A percentile compares a stretch with the other conserved stretches of the same genome.
Conservation (phyloP, 1,139 yeast genomes). For the Debaryomyces fabryi region DNA sequence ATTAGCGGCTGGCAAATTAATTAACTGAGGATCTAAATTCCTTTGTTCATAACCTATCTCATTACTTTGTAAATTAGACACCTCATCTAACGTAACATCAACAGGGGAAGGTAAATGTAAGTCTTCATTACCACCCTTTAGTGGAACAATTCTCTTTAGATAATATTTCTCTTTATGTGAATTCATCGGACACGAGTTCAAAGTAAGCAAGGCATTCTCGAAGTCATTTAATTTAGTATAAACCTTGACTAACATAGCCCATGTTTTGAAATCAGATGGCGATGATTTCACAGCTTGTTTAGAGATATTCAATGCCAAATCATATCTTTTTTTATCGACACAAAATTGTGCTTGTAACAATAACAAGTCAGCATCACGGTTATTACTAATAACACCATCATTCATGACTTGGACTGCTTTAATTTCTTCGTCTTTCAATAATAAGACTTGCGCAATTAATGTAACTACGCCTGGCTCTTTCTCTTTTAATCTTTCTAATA, state of each 20-base stretch:
- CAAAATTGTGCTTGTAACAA: constrained; percentile 74
- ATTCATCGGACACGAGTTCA: constrained; percentile 94
- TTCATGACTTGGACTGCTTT: constrained; percentile 72
- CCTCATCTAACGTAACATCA: constrained; percentile 73
- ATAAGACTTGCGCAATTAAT: constrained; percentile 55
- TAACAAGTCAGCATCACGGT: constrained; percentile 63
- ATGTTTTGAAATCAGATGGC: constrained; percentile 82
- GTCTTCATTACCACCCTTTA: constrained; percentile 54
- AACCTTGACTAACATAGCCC: constrained; percentile 75
- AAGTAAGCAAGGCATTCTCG: constrained; percentile 74
- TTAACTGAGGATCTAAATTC: constrained; percentile 66
- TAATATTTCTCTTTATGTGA: constrained; percentile 64
- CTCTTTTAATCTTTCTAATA: constrained; percentile 45
- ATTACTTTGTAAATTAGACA: constrained; percentile 55
- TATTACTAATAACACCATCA: constrained; percentile 56
- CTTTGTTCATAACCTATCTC: constrained; percentile 55
- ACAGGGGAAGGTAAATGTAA: constrained; percentile 76
- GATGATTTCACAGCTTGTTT: constrained; percentile 75
- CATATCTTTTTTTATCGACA: constrained; percentile 62
- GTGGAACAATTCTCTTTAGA: constrained; percentile 60
- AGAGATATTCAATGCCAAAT: constrained; percentile 75
- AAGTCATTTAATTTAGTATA: constrained; percentile 73
- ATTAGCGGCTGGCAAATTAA: constrained; percentile 74
- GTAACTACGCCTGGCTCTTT: constrained; percentile 56
- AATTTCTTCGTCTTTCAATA: constrained; percentile 70